Evolutionary conservation across 441 rosid species (phyloP).

Genomic region (Syzygium malaccense): DNA sequence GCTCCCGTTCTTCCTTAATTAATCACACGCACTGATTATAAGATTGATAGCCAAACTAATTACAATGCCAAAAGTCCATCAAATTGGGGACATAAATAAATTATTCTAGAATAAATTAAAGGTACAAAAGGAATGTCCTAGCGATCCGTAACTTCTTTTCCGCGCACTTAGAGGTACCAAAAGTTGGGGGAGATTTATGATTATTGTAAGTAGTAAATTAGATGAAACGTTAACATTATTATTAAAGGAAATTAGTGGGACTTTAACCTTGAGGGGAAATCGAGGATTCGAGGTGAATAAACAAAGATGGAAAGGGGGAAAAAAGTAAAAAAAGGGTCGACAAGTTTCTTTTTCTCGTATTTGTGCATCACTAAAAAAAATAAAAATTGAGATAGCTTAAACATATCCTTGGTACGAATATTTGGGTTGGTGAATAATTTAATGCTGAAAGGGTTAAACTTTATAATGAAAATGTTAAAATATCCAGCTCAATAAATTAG

Average conservation of each 20-base stretch:
- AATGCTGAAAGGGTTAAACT: no score
- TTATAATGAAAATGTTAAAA: no score
- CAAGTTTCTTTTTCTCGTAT: background rate
- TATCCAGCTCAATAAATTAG: no score
- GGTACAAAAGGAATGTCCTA: background rate
- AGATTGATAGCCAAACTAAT: background rate
- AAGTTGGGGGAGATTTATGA: background rate
- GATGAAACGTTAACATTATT: background rate
- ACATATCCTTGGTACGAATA: no score
- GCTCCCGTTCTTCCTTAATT: background rate
- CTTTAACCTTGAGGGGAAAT: background rate
- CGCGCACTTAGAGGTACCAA: background rate
- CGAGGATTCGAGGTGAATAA: background rate
- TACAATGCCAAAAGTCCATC: background rate
- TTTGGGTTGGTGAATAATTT: no score
- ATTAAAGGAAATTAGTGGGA: background rate
- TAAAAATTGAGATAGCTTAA: no score
- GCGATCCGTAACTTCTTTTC: background rate
- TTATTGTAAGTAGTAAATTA: background rate
- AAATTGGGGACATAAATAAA: background rate
- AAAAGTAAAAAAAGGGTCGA: background rate
- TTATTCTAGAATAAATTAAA: background rate
- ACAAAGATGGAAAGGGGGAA: background rate
- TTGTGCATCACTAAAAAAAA: no score
- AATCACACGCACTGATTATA: background rate